Evolutionary conservation across 805 yeast genomes (phyloP), one percentile per base, ranked within the genome.

Genomic region (Saturnispora quitensis): DNA sequence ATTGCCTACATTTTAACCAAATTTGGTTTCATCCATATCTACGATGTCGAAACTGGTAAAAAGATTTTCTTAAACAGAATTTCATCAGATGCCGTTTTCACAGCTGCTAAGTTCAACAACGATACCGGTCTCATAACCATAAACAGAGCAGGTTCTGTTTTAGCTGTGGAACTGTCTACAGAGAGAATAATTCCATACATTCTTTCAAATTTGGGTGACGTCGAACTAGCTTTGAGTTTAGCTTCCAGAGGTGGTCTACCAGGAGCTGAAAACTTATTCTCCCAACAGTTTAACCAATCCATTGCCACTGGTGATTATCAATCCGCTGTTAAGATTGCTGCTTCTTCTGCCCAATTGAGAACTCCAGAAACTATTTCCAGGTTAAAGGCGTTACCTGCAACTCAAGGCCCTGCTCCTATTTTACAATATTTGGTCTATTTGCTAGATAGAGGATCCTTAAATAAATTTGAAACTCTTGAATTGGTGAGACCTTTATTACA

Each of bases 181-280:
- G 84, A 83, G 55, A 86, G 86, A 64, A 80, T 91, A 58, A 84
- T 93, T 55, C 95, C 96, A 49, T 95, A 95, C 68, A 83, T 93
- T 48, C 75, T 93, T 66, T 82, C 84, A 62, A 89, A 87, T 66
- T 76, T 93, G 56, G 82, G 91, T 50, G 91, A 93, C 65, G 89
- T 91, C 33, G 77, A 84, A 22, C 75, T 93, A 62, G 99, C 97
- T 3, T 74, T 93, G 55, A 75, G 89, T 10, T 78, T 93, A 57
- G 95, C 98, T 27, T 80, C 96, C 3, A 86, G 98, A 69, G 97
- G 97, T 64, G 96, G 96, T 1, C 80, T 93, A 63, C 93, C 96
- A 43, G 99, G 99, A 58, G 99, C 98, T 47, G 99, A 93, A 67
- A 83, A 82, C 62, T 76, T 93, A 56, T 90, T 93, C 70, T 72